Percentiles rank a stretch among this genome's conserved stretches.
phyloP scores from a whole-genome alignment of 2,329 filamentous ascomycete species.

The Talaromyces rugulosus region DNA sequence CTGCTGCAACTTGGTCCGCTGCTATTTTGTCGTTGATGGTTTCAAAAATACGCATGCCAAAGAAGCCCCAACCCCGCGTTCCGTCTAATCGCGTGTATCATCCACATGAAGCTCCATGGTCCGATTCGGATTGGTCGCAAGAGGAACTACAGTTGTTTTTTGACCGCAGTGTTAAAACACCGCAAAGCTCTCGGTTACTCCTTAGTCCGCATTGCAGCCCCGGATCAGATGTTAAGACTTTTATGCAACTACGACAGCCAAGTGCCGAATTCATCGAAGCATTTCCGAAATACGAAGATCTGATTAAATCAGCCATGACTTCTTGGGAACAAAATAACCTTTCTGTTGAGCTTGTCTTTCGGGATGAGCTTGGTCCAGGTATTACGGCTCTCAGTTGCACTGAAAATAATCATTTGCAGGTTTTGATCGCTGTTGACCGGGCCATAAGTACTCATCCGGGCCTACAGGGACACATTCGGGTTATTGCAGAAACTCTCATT shows the following conservation, averaged over 20 bases:
- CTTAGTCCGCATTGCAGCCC: slow-evolving; percentile 39
- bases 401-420: slow-evolving; percentile 21
- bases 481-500: slow-evolving; percentile 36
- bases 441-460: slow-evolving; percentile 28
- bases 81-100: slow-evolving; percentile 35
- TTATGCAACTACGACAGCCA: slow-evolving; percentile 36
- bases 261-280: slow-evolving; percentile 37
- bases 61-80: slow-evolving; percentile 32
- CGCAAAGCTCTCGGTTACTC: slow-evolving; percentile 39
- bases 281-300: slow-evolving; percentile 38
- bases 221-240: slow-evolving; percentile 42
- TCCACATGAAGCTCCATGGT: slow-evolving; percentile 41
- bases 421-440: slow-evolving; percentile 30
- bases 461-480: slow-evolving; percentile 31
- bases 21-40: slow-evolving; percentile 47
- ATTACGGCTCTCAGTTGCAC: slow-evolving; percentile 33
- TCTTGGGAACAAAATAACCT: slow-evolving; percentile 30
- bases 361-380: slow-evolving; percentile 28
- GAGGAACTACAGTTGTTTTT: slow-evolving; percentile 47
- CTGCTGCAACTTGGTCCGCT: slow-evolving; percentile 48
- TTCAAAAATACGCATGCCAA: slow-evolving; percentile 47
- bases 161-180: slow-evolving; percentile 38
- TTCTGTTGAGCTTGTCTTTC: slow-evolving; percentile 31
- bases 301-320: slow-evolving; percentile 31
- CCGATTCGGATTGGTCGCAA: slow-evolving; percentile 47